Evolutionary conservation across 345 rosid genomes (phyloP).

Genomic region (Ceriops decandra): DNA sequence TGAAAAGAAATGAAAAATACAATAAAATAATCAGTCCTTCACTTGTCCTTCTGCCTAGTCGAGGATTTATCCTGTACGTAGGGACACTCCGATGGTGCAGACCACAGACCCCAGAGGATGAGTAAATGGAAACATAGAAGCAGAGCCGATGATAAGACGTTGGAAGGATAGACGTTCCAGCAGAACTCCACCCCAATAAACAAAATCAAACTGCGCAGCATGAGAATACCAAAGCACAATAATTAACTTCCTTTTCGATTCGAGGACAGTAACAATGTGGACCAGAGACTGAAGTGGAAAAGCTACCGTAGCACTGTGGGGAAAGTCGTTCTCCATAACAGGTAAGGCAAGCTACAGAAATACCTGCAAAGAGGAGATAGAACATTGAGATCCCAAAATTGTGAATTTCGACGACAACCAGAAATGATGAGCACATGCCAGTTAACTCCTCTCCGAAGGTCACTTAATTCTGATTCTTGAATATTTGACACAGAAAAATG

Average conservation of each 20-base stretch:
- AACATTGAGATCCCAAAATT: not conserved
- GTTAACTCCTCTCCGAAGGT: too few species aligned
- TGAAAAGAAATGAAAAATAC: not conserved
- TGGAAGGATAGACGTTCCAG: slow-evolving; percentile 94
- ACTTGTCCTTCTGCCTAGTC: slow-evolving; percentile 14
- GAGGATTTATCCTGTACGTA: slow-evolving; percentile 17
- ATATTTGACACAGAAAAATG: too few species aligned
- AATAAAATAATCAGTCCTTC: not conserved
- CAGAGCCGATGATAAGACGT: slow-evolving; percentile 54
- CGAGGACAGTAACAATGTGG: not conserved
- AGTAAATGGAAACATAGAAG: slow-evolving; percentile 57
- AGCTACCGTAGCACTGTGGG: slow-evolving; percentile 66
- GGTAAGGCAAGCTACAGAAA: slow-evolving; percentile 77
- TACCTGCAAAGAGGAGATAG: slow-evolving; percentile 48
- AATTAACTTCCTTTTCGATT: not conserved
- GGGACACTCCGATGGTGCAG: slow-evolving; percentile 53
- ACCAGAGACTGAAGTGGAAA: not conserved
- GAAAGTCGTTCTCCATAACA: slow-evolving; percentile 73
- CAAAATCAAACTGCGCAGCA: slow-evolving; percentile 47
- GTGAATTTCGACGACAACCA: not conserved
- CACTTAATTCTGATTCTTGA: too few species aligned
- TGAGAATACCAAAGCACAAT: too few species aligned
- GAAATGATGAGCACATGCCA: not conserved
- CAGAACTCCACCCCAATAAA: slow-evolving; percentile 69
- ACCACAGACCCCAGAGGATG: slow-evolving; percentile 70